Evolutionary conservation across 148 eudicot species (phyloP), one percentile per base, ranked within the genome.

Genomic region (Fagopyrum tataricum): DNA sequence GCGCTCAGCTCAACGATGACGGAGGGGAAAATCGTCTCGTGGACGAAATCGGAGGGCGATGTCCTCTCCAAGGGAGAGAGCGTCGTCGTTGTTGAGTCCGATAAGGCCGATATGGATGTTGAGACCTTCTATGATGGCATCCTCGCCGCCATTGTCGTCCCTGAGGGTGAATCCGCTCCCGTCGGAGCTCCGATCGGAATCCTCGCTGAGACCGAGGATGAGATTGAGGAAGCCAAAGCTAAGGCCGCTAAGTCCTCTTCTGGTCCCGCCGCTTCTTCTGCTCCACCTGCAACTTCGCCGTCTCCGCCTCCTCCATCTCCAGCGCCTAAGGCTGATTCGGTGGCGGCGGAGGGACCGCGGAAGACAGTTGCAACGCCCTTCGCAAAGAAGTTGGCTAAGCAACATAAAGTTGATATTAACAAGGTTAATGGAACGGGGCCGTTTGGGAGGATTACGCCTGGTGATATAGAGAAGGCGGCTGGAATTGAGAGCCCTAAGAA

Each of bases 1-100:
- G 98, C 98, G 0, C 80, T 93, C 13, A 90, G 96, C 79, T 93
- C 98, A 4, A 93, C 98, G 44, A 93, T 93, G 98, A 93, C 98
- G 0, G 98, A 93, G 58, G 98, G 98, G 0, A 93, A 93, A 75
- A 90, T 93, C 81, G 98, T 93, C 21, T 84, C 89, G 8, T 93
- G 98, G 98, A 78, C 82, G 14, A 90, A 90, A 77, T 90, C 96
- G 0, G 98, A 93, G 51, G 98, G 96, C 23, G 98, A 93, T 40
- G 73, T 80, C 4, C 79, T 93, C 49, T 78, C 85, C 40, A 93
- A 93, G 44, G 98, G 98, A 0, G 98, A 93, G 31, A 42, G 91
- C 3, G 98, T 93, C 23, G 98, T 93, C 14, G 98, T 93, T 0
- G 98, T 93, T 0, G 98, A 93, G 67, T 90, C 96, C 37, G 96